Percentiles rank a stretch among this genome's conserved stretches.
Conservation (phyloP, 805 yeast genomes). For the Lachancea kluyveri region DNA sequence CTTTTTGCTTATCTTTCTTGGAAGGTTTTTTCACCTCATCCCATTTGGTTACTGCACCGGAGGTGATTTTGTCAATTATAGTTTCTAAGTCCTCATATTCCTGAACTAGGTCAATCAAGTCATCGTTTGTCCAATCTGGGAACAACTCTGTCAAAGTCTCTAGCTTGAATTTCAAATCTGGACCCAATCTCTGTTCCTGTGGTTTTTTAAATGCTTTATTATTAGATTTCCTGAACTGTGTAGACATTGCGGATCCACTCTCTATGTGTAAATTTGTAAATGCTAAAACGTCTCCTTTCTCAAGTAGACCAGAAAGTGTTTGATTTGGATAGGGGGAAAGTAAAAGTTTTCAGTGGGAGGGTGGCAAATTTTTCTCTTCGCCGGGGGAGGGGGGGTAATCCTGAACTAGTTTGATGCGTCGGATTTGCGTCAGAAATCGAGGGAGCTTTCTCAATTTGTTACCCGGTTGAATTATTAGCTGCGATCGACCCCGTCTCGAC, state of each 20-base stretch:
- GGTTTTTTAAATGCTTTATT: conserved; percentile 9
- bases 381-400: no score
- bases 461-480: no score
- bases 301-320: no score
- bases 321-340: no score
- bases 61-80: conserved; percentile 81
- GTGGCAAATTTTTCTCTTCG: no score
- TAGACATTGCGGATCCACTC: conserved; percentile 10
- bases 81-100: conserved; percentile 76
- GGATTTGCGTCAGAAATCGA: no score
- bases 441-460: no score
- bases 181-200: conserved; percentile 21
- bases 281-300: no score
- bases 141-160: conserved; percentile 73
- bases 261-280: no score
- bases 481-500: no score
- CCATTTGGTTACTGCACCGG: conserved; percentile 89
- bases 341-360: no score
- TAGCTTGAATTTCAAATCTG: conserved; percentile 36
- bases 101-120: conserved; percentile 63
- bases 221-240: conserved; percentile 22
- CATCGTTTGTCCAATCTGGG: conserved; percentile 91
- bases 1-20: conserved; percentile 43
- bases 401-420: no score
- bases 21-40: conserved; percentile 74